phyloP scores from a whole-genome alignment of 306 rosid species.

The Lathyrus tuberosus region DNA sequence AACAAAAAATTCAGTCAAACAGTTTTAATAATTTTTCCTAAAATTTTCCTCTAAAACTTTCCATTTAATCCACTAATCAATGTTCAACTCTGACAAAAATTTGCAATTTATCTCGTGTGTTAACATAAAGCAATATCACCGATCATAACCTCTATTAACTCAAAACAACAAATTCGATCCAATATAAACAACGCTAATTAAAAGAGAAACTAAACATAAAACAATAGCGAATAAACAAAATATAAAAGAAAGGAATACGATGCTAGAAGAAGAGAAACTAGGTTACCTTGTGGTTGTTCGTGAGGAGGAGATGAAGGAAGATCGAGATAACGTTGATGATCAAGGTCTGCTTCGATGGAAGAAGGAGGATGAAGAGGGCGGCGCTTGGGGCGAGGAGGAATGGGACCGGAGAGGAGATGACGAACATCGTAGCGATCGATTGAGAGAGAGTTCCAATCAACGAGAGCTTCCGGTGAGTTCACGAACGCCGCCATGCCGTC shows the following conservation, averaged over 20 bases:
- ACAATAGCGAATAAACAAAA: neutral
- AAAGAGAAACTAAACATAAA: neutral
- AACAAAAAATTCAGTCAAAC: neutral
- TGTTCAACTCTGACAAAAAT: neutral
- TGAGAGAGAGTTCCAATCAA: constrained; percentile 84
- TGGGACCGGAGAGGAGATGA: constrained; percentile 71
- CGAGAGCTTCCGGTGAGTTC: constrained; percentile 73
- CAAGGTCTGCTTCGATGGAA: constrained; percentile 57
- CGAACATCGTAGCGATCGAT: constrained; percentile 95
- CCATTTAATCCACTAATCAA: neutral
- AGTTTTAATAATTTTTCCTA: neutral
- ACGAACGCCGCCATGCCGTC: constrained; percentile 76
- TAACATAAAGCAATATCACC: neutral
- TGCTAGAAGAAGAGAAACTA: neutral
- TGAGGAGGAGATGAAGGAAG: constrained; percentile 50
- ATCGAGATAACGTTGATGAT: constrained; percentile 75
- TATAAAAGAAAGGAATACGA: neutral
- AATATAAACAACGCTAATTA: neutral
- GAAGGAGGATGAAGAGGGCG: constrained; percentile 50
- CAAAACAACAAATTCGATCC: neutral
- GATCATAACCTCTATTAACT: neutral
- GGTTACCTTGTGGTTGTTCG: constrained; percentile 55
- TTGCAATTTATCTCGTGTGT: neutral
- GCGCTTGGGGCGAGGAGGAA: constrained; percentile 65
- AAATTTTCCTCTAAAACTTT: neutral